Evolutionary conservation across 2,329 filamentous ascomycete species (phyloP).

Genomic region (Paraphoma sp.): DNA sequence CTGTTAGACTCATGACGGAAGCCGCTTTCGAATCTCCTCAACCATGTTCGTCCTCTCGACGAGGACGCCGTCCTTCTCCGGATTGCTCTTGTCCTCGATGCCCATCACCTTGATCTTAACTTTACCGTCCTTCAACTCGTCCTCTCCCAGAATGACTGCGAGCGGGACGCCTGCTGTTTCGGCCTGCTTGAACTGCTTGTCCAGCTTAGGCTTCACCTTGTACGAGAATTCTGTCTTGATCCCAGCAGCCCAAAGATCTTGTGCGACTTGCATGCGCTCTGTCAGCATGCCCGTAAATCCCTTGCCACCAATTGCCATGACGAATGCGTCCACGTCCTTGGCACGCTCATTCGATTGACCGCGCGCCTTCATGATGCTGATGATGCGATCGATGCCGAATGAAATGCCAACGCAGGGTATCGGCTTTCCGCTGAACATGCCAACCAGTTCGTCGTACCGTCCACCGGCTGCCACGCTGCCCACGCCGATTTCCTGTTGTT

Average conservation of each 20-base stretch:
- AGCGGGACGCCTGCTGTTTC: conserved; percentile 82
- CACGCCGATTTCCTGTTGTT: conserved; percentile 66
- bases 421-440: conserved; percentile 90
- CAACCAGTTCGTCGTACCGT: conserved; percentile 90
- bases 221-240: conserved; percentile 91
- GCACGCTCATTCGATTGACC: conserved; percentile 68
- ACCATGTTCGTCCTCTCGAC: conserved; percentile 70
- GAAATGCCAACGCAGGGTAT: conserved; percentile 93
- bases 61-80: conserved; percentile 86
- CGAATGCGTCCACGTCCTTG: conserved; percentile 86
- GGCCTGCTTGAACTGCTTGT: conserved; percentile 88
- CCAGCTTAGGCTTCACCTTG: conserved; percentile 90
- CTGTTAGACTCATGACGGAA: conserved; percentile 33
- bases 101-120: conserved; percentile 89
- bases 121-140: conserved; percentile 82
- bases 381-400: conserved; percentile 95
- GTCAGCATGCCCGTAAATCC: conserved; percentile 80
- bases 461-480: conserved; percentile 90
- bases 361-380: conserved; percentile 84
- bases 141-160: conserved; percentile 87
- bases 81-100: conserved; percentile 74
- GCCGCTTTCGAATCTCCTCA: conserved; percentile 64
- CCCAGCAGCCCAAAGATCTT: conserved; percentile 81
- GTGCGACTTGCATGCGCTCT: conserved; percentile 82
- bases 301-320: conserved; percentile 94